phyloP scores from a whole-genome alignment of 768 basidiomycete species.

The Lactarius deliciosus region DNA sequence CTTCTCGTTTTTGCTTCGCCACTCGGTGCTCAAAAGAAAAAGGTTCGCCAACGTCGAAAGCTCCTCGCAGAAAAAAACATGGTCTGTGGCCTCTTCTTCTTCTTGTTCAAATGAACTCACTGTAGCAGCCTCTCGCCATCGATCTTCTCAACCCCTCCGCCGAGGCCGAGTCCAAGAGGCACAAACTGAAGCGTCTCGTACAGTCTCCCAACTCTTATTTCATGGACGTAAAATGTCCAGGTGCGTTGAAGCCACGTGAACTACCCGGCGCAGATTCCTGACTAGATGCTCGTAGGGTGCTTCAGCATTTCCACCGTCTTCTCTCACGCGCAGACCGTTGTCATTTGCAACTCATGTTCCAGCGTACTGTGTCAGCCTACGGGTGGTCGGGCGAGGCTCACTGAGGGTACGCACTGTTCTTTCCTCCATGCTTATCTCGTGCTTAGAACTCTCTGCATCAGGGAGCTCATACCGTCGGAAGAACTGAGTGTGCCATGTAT shows the following conservation, averaged over 20 bases:
- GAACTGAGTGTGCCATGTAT: constrained; percentile 51
- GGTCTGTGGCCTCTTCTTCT: constrained; percentile 18
- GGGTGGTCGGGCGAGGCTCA: constrained; percentile 96
- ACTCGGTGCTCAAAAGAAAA: constrained; percentile 12
- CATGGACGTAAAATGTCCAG: constrained; percentile 99
- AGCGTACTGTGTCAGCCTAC: constrained; percentile 97
- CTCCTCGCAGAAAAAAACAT: constrained; percentile 19
- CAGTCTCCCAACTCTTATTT: constrained; percentile 99
- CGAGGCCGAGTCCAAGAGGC: constrained; percentile 82
- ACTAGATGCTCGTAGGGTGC: constrained; percentile 59
- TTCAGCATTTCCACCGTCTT: constrained; percentile 96
- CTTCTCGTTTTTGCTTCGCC: background rate
- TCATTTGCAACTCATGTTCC: constrained; percentile 89
- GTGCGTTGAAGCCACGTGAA: constrained; percentile 45
- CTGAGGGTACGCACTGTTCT: constrained; percentile 72
- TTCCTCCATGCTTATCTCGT: constrained; percentile 10
- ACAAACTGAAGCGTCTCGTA: constrained; percentile 99
- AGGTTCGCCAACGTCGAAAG: constrained; percentile 13
- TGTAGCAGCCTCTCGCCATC: constrained; percentile 84
- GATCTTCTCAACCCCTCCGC: constrained; percentile 96
- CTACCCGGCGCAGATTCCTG: background rate
- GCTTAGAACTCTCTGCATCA: constrained; percentile 37
- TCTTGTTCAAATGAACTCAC: background rate
- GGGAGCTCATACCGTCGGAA: constrained; percentile 99
- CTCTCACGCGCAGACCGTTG: constrained; percentile 98